Conservation (phyloP, 139 green algal species). For the Chloropicon primus region DNA sequence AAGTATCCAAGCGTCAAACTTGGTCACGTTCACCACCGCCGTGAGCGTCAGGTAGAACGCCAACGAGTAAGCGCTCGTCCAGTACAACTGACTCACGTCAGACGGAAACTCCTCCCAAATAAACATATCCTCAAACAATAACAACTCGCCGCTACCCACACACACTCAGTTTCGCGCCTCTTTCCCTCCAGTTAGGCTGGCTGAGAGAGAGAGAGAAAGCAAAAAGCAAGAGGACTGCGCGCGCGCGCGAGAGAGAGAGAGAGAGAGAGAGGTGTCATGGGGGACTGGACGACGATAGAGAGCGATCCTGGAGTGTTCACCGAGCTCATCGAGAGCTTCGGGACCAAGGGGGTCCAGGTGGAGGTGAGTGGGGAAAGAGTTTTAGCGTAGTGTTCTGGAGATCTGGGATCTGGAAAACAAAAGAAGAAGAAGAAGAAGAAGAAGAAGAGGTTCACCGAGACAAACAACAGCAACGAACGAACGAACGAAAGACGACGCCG, state of each 20-base stretch:
- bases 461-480: too few species aligned
- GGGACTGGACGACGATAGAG: constrained; percentile 68
- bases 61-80: background rate
- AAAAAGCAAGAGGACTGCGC: background rate
- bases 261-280: background rate
- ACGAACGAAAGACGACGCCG: too few species aligned
- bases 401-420: too few species aligned
- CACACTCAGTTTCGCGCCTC: too few species aligned
- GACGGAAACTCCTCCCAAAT: too few species aligned
- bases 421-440: too few species aligned
- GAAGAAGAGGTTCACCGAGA: too few species aligned
- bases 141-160: too few species aligned
- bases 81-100: background rate
- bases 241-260: background rate
- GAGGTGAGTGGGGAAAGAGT: background rate
- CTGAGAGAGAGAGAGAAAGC: background rate
- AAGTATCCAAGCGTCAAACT: background rate
- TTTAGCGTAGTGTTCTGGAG: too few species aligned
- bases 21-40: background rate
- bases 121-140: too few species aligned
- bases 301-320: constrained; percentile 80
- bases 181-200: too few species aligned
- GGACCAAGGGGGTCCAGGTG: constrained; percentile 73
- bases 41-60: background rate
- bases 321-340: constrained; percentile 79